These are phyloP conservation scores for Clavariopsis aquatica DNA, from an alignment of 495 filamentous ascomycete genomes.

Conservation along the genomic window DNA sequence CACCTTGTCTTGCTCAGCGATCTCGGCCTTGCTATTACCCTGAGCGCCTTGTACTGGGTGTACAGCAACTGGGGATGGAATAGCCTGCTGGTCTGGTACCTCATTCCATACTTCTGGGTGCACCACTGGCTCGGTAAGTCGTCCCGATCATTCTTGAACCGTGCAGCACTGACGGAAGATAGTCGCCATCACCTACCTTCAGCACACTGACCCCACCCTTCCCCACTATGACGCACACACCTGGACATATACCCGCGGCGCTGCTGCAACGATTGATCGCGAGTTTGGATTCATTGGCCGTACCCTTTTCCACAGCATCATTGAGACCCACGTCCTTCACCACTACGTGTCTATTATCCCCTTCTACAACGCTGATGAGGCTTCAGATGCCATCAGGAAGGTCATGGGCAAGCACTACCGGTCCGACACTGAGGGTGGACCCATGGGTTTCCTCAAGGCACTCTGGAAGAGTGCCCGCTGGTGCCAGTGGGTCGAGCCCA, in stretches of 20 bases:
- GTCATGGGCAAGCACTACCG: constrained; percentile 84
- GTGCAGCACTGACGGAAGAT: constrained; percentile 32
- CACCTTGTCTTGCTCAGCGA: constrained; percentile 75
- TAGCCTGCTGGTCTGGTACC: constrained; percentile 92
- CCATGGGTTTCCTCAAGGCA: constrained; percentile 55
- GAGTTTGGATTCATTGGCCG: constrained; percentile 88
- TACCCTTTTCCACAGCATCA: constrained; percentile 83
- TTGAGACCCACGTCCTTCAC: constrained; percentile 90
- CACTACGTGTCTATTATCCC: constrained; percentile 84
- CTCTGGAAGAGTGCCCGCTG: constrained; percentile 65
- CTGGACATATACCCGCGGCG: constrained; percentile 86
- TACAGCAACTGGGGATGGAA: constrained; percentile 73
- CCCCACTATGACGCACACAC: constrained; percentile 76
- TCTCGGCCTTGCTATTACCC: constrained; percentile 46
- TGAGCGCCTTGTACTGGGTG: constrained; percentile 39
- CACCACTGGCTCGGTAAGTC: constrained; percentile 91
- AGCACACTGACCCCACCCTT: constrained; percentile 83
- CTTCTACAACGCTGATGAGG: constrained; percentile 90
- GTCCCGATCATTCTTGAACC: background rate
- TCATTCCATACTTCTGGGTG: constrained; percentile 93
- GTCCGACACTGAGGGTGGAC: constrained; percentile 62
- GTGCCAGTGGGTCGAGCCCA: constrained; percentile 76
- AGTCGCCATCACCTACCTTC: constrained; percentile 70
- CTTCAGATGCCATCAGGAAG: constrained; percentile 77
- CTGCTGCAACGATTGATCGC: constrained; percentile 84